Evolutionary conservation across 495 filamentous ascomycete species (phyloP).

Genomic region (Aspergillus baeticus): DNA sequence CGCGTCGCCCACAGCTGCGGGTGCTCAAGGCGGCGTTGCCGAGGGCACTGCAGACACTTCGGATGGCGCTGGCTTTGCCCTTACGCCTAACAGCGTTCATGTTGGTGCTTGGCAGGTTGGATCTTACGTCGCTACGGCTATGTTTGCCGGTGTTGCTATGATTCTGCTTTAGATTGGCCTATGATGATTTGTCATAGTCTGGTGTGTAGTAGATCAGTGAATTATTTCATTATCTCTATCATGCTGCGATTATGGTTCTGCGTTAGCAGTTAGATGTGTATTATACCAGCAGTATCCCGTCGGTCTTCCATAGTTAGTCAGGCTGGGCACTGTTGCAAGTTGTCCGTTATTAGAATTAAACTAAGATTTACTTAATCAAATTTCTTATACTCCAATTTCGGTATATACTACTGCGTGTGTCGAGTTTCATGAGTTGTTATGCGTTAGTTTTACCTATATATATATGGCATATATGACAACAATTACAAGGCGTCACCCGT

Average conservation of each 20-base stretch:
- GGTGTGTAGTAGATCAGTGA: not conserved
- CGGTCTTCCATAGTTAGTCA: too few relatives aligned
- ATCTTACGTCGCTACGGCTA: constrained; percentile 64
- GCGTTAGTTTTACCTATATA: too few relatives aligned
- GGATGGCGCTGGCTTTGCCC: constrained; percentile 15
- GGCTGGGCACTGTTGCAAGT: too few relatives aligned
- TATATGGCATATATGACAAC: too few relatives aligned
- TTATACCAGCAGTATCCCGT: too few relatives aligned
- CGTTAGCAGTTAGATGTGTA: too few relatives aligned
- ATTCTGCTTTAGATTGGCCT: constrained; percentile 52
- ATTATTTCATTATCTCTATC: not conserved
- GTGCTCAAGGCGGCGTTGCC: constrained; percentile 1
- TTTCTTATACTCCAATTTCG: too few relatives aligned
- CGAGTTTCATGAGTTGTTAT: too few relatives aligned
- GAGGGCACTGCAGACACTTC: constrained; percentile 10
- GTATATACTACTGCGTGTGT: too few relatives aligned
- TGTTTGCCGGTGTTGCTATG: constrained; percentile 67
- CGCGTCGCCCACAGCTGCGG: constrained; percentile 45
- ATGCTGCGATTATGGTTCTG: not conserved
- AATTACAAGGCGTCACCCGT: too few relatives aligned
- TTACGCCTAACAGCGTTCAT: constrained; percentile 37
- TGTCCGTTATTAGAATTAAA: too few relatives aligned
- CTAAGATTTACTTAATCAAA: too few relatives aligned
- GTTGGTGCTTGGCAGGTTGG: constrained; percentile 61
- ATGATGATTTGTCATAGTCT: not conserved